These are phyloP conservation scores for Mycena citricolor DNA, from an alignment of 1,284 basidiomycete genomes.

Conservation along the genomic window DNA sequence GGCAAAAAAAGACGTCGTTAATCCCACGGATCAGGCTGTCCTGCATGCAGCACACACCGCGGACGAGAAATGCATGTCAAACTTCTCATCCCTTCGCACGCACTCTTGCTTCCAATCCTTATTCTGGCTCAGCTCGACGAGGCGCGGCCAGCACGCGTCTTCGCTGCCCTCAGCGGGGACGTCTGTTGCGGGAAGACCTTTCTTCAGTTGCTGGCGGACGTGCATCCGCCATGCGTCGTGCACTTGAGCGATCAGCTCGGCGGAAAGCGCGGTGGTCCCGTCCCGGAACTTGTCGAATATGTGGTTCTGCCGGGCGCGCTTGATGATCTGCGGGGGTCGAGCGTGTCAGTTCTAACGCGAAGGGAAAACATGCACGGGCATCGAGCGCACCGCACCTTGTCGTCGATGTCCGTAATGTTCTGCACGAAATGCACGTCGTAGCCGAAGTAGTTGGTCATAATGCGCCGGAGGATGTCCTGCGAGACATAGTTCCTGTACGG, in stretches of 20 bases:
- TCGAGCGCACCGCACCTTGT: conserved; percentile 64
- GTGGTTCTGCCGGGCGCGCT: conserved; percentile 84
- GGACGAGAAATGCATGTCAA: conserved; percentile 80
- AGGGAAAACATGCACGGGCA: conserved; percentile 21
- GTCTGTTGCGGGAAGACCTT: conserved; percentile 51
- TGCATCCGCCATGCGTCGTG: conserved; percentile 66
- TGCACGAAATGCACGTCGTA: conserved; percentile 99
- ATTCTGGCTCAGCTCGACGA: conserved; percentile 50
- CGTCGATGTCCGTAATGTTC: conserved; percentile 99
- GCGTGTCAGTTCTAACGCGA: neutral
- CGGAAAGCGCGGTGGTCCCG: conserved; percentile 56
- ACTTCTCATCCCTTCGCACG: conserved; percentile 83
- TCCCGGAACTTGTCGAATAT: conserved; percentile 68
- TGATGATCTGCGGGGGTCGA: conserved; percentile 75
- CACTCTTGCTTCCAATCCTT: conserved; percentile 70
- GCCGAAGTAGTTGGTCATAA: conserved; percentile 94
- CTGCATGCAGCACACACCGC: conserved; percentile 50
- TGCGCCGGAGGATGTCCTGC: conserved; percentile 92
- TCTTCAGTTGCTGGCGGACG: conserved; percentile 59
- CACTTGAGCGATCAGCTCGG: conserved; percentile 60
- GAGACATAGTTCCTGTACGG: conserved; percentile 90
- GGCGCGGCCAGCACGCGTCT: conserved; percentile 50
- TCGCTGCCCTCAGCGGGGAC: conserved; percentile 50
- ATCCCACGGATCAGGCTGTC: conserved; percentile 23
- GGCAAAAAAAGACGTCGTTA: conserved; percentile 23